A percentile compares a stretch with the other conserved stretches of the same genome.
Evolutionary conservation across 1,284 basidiomycete species (phyloP).

Genomic region (Naganishia albida): DNA sequence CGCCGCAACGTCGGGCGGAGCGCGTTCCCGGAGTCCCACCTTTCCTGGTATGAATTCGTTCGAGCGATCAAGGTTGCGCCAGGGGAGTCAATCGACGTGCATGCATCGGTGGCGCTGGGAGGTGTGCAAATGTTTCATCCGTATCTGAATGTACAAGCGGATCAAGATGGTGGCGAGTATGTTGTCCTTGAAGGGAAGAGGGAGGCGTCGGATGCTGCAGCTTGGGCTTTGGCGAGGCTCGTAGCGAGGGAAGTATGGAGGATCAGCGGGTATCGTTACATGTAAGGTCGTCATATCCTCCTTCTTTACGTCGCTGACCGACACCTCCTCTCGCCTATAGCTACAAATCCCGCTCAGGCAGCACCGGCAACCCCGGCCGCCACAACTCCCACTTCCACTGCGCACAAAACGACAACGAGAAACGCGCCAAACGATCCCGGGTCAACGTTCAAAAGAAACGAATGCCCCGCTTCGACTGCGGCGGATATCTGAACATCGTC

Average conservation of each 20-base stretch:
- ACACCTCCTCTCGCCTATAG: neutral
- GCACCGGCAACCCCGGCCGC: slow-evolving; percentile 19
- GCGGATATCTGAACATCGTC: slow-evolving; percentile 20
- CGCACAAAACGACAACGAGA: slow-evolving; percentile 23
- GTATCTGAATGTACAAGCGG: slow-evolving; percentile 4
- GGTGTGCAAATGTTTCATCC: slow-evolving; percentile 12
- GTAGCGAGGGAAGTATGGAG: slow-evolving; percentile 20
- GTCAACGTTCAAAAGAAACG: slow-evolving; percentile 22
- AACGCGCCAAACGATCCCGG: slow-evolving; percentile 15
- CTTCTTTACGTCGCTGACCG: neutral
- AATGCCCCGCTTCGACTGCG: slow-evolving; percentile 19
- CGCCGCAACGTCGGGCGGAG: slow-evolving; percentile 23
- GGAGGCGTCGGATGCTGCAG: slow-evolving; percentile 7
- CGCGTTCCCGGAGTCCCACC: slow-evolving; percentile 20
- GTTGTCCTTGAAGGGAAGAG: slow-evolving; percentile 15
- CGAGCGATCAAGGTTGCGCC: neutral
- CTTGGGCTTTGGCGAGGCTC: slow-evolving; percentile 17
- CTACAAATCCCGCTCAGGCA: slow-evolving; percentile 28
- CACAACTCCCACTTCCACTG: slow-evolving; percentile 27
- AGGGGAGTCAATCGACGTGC: slow-evolving; percentile 17
- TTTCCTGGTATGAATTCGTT: slow-evolving; percentile 15
- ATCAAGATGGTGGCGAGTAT: neutral
- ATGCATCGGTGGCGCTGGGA: slow-evolving; percentile 9
- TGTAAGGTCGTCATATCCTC: neutral
- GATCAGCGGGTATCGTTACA: slow-evolving; percentile 17